Percentiles rank a stretch among this genome's conserved stretches.
Evolutionary conservation across 352 stramenopile genomes (phyloP).

Genomic region (Globisporangium alternatum): DNA sequence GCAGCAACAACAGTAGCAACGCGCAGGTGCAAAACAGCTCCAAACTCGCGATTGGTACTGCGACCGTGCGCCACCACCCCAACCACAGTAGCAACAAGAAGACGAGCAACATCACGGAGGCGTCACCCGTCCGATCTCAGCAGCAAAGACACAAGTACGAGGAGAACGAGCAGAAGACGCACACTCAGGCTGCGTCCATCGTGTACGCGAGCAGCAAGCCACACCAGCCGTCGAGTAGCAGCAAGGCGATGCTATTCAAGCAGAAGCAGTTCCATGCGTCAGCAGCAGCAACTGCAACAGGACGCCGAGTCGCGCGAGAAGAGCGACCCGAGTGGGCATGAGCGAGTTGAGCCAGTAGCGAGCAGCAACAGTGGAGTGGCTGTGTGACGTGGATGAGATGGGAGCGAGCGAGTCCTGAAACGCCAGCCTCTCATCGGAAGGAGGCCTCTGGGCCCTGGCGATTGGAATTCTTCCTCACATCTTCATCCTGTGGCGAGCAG

Average conservation of each 20-base stretch:
- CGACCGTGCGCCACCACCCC: constrained; percentile 5
- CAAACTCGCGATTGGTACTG: constrained; percentile 7
- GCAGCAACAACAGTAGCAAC: background rate
- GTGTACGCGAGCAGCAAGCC: constrained; percentile 12
- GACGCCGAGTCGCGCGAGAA: background rate
- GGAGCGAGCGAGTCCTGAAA: background rate
- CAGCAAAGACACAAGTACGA: background rate
- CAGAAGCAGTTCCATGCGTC: background rate
- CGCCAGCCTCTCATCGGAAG: constrained; percentile 10
- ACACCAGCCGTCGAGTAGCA: background rate
- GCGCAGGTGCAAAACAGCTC: constrained; percentile 7
- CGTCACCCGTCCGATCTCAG: background rate
- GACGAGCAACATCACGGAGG: background rate
- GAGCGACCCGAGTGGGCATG: constrained; percentile 16
- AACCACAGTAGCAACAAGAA: constrained; percentile 17
- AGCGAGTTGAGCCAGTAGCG: background rate
- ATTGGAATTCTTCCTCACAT: background rate
- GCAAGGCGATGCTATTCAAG: constrained; percentile 4
- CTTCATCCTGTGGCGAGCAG: background rate
- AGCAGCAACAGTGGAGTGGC: background rate
- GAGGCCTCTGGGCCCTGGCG: constrained; percentile 3
- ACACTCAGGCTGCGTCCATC: constrained; percentile 8
- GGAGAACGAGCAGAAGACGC: background rate
- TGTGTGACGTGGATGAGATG: background rate
- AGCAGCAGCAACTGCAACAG: background rate